Evolutionary conservation across 352 stramenopile species (phyloP).

Genomic region (Pythium utonaiense): DNA sequence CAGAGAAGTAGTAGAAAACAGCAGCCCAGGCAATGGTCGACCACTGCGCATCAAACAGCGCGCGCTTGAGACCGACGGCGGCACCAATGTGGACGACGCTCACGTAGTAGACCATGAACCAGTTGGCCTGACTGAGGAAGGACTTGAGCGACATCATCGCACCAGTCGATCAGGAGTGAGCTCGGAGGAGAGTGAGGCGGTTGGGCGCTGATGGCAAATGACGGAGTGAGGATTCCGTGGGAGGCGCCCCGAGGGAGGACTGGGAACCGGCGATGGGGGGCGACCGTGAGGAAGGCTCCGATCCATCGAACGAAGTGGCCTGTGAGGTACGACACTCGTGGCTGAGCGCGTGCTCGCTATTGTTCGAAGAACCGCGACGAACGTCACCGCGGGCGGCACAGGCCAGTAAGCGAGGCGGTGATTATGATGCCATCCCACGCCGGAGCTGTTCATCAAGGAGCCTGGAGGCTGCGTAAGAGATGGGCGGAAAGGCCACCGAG

Average conservation of each 20-base stretch:
- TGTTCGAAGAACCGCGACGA: constrained; percentile 5
- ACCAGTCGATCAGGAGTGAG: background rate
- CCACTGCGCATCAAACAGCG: constrained; percentile 70
- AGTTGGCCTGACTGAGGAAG: constrained; percentile 91
- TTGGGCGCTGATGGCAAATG: background rate
- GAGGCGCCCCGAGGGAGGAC: background rate
- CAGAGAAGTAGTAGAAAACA: constrained; percentile 92
- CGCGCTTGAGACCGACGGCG: constrained; percentile 75
- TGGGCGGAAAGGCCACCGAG: background rate
- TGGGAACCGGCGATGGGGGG: background rate
- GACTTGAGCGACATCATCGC: constrained; percentile 53
- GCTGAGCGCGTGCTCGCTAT: background rate
- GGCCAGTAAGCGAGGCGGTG: background rate
- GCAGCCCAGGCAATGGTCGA: constrained; percentile 91
- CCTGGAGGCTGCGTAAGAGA: background rate
- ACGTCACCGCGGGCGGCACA: background rate
- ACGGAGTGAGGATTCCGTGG: background rate
- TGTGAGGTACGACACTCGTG: background rate
- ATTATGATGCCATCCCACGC: constrained; percentile 9
- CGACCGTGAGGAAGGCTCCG: background rate
- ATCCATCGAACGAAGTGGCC: background rate
- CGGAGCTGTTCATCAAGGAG: constrained; percentile 1
- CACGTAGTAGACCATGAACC: constrained; percentile 98
- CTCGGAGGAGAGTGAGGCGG: background rate
- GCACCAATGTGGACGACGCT: constrained; percentile 91